Evolutionary conservation across 2,329 filamentous ascomycete species (phyloP).

Genomic region (Colletotrichum siamense): DNA sequence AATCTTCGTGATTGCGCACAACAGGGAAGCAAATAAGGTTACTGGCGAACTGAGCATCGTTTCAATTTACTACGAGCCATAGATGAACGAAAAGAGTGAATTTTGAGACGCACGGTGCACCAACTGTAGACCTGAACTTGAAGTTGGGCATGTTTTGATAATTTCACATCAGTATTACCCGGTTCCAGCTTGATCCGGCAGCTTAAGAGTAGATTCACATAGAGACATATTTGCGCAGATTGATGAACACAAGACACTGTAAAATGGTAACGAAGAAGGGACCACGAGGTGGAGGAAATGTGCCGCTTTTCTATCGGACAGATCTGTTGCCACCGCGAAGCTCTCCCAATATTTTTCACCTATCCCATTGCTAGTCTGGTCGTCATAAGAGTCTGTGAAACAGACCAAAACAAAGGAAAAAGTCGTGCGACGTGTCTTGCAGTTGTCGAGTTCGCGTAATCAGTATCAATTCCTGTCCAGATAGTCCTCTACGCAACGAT

Average conservation of each 20-base stretch:
- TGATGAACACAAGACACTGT: neutral
- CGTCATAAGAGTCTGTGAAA: constrained; percentile 33
- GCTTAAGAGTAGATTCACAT: neutral
- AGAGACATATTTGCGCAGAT: neutral
- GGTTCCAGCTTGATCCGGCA: neutral
- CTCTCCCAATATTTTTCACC: constrained; percentile 40
- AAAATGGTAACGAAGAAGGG: constrained; percentile 5
- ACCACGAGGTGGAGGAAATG: constrained; percentile 20
- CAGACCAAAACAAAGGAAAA: constrained; percentile 45
- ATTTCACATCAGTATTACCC: neutral
- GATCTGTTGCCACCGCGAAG: constrained; percentile 34
- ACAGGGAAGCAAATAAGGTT: neutral
- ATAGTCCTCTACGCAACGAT: constrained; percentile 47
- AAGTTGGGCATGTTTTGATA: neutral
- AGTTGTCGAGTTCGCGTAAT: constrained; percentile 37
- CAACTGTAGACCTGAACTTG: neutral
- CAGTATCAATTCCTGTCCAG: constrained; percentile 49
- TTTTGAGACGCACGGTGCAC: neutral
- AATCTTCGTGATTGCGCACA: neutral
- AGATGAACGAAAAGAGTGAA: neutral
- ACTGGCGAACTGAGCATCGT: neutral
- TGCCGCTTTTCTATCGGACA: constrained; percentile 41
- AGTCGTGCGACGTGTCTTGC: constrained; percentile 35
- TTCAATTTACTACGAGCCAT: neutral
- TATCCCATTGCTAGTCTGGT: constrained; percentile 25